Conservation (phyloP, 139 green algal species). For the Coccomyxa sp. region DNA sequence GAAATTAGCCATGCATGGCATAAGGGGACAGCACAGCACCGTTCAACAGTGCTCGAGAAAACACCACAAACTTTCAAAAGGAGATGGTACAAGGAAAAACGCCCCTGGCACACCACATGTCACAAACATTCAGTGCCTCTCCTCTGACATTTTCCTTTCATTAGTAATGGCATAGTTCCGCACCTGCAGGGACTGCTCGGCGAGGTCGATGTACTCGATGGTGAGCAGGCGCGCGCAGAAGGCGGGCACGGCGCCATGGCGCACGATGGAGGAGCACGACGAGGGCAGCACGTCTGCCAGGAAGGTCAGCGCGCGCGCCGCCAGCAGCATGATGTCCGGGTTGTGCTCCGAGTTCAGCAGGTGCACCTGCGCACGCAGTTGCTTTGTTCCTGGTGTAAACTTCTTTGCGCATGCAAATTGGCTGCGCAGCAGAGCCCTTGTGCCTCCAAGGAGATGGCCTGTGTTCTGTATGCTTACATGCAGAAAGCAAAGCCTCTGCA, state of each 20-base stretch:
- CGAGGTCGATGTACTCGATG: slow-evolving; percentile 98
- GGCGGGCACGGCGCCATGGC: slow-evolving; percentile 73
- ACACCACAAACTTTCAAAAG: too few species aligned
- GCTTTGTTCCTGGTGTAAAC: neutral
- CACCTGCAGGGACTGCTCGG: slow-evolving; percentile 87
- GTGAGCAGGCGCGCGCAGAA: slow-evolving; percentile 84
- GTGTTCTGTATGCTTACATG: neutral
- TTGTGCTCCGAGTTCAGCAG: slow-evolving; percentile 84
- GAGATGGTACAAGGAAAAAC: too few species aligned
- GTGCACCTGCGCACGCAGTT: slow-evolving; percentile 44
- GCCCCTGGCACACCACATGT: too few species aligned
- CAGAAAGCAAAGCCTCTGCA: too few species aligned
- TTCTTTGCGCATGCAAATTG: neutral
- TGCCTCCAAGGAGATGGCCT: slow-evolving; percentile 8
- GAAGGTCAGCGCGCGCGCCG: slow-evolving; percentile 85
- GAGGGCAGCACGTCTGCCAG: slow-evolving; percentile 85
- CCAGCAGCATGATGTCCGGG: slow-evolving; percentile 92
- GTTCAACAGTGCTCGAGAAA: neutral
- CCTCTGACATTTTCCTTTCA: too few species aligned
- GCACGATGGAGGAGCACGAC: slow-evolving; percentile 70
- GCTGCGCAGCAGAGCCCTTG: neutral
- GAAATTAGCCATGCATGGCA: neutral
- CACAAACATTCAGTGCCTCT: too few species aligned
- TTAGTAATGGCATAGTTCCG: neutral
- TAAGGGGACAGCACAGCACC: neutral